Evolutionary conservation across 306 rosid genomes (phyloP), one percentile per base, ranked within the genome.

Genomic region (Cicer chorassanicum): DNA sequence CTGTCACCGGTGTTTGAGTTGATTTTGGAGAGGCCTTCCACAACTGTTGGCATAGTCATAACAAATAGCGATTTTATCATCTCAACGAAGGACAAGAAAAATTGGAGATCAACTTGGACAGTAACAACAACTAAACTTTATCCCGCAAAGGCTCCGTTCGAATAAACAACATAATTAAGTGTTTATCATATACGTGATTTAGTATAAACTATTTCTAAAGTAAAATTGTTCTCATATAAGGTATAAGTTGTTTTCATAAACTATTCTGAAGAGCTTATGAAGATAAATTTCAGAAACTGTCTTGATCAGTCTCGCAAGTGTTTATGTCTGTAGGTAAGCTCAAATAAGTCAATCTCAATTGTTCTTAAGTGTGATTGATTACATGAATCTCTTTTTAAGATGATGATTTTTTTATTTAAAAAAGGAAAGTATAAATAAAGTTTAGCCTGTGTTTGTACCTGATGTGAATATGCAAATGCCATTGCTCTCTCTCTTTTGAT

Each of bases 391-490:
- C 34, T 1, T 73, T 46, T 57, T 50, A 55, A 29, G 43, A 45
- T 57, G 19, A 56, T 18, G 38, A 41, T n/a, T 57, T n/a, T 39
- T 74, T 48, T 46, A 34, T 5, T 46, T 15, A 1, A 51, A 36
- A 49, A 51, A 49, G 53, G 4, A 38, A 44, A 76, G 16, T 57
- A 70, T 55, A 48, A 54, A 45, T 57, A 16, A 19, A 21, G 46
- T 67, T 13, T 36, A 21, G 78, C 78, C 42, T 77, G 73, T 55
- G 67, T 59, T 63, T 39, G 56, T 79, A 91, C 97, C 95, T 90
- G 97, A 83, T 90, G 91, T 15, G 98, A 94, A 80, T 90, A 90
- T 51, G 99, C 93, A 73, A 90, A 95, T 68, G 99, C 98, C 99
- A 90, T 95, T 55, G 93, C 88, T 79, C 96, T 89, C 40, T 95